Percentiles rank a stretch among this genome's conserved stretches.
Evolutionary conservation across 176 grass and related monocot species (phyloP).

Genomic region (Calamus simplicifolius): DNA sequence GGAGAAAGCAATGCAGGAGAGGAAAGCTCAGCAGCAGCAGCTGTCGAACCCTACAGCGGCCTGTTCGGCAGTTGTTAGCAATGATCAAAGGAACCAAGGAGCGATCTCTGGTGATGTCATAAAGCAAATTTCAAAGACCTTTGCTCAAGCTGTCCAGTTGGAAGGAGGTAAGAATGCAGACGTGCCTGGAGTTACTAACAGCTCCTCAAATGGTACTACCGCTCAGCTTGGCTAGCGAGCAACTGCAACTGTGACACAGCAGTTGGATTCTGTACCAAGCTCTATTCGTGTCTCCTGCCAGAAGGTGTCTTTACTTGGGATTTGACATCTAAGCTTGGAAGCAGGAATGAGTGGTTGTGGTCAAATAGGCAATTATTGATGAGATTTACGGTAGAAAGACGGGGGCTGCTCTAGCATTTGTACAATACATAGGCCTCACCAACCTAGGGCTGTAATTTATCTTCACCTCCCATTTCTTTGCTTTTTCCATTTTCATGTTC

Average conservation of each 20-base stretch:
- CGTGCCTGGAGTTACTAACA: slow-evolving; percentile 6
- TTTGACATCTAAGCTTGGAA: too few species aligned
- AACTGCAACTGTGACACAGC: slow-evolving; percentile 16
- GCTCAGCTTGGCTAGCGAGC: slow-evolving; percentile 20
- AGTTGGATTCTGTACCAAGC: slow-evolving; percentile 13
- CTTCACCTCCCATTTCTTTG: slow-evolving; percentile 52
- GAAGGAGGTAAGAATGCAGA: slow-evolving; percentile 30
- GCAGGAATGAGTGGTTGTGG: slow-evolving; percentile 18
- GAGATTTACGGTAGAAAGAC: slow-evolving; percentile 25
- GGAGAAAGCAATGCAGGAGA: slow-evolving; percentile 91
- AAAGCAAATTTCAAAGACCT: slow-evolving; percentile 36
- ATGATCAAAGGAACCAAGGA: slow-evolving; percentile 9
- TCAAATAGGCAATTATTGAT: slow-evolving; percentile 2
- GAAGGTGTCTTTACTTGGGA: too few species aligned
- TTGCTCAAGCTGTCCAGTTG: slow-evolving; percentile 42
- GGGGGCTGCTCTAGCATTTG: slow-evolving; percentile 30
- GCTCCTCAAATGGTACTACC: slow-evolving; percentile 20
- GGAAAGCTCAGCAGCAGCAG: slow-evolving; percentile 39
- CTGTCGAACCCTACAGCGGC: not conserved
- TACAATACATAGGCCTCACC: slow-evolving; percentile 43
- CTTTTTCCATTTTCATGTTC: slow-evolving; percentile 38
- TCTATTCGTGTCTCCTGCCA: slow-evolving; percentile 15
- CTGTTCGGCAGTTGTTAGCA: slow-evolving; percentile 2
- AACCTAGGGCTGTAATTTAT: slow-evolving; percentile 7
- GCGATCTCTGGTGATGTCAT: slow-evolving; percentile 21